Conservation (phyloP, 176 grass and related monocot species). For the Bothriochloa decipiens region DNA sequence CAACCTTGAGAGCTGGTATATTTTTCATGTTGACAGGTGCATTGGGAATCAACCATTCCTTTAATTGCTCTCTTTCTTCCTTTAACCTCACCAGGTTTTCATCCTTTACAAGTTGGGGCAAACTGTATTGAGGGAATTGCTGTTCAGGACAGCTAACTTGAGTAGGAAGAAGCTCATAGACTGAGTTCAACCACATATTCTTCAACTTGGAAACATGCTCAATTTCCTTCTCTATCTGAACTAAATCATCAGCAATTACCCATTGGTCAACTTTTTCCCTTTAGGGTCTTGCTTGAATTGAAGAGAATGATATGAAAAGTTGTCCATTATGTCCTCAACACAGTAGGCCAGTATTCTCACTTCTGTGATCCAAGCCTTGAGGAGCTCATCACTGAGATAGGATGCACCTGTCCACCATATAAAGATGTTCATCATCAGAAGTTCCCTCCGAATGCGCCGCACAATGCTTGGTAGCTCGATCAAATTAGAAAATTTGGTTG, state of each 20-base stretch:
- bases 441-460: constrained; percentile 21
- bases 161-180: constrained; percentile 14
- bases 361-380: constrained; percentile 38
- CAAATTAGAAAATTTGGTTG: constrained; percentile 30
- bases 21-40: not conserved
- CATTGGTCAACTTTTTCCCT: not conserved
- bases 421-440: constrained; percentile 42
- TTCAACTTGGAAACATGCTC: constrained; percentile 33
- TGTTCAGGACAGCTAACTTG: not conserved
- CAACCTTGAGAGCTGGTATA: not conserved
- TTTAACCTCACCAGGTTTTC: constrained; percentile 15
- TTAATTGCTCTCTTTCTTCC: not conserved
- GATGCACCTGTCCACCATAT: constrained; percentile 24
- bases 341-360: constrained; percentile 32
- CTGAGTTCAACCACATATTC: constrained; percentile 16
- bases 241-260: constrained; percentile 8
- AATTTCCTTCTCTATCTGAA: constrained; percentile 25
- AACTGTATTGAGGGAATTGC: not conserved
- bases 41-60: not conserved
- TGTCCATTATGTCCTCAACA: constrained; percentile 40
- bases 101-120: constrained; percentile 25
- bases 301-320: constrained; percentile 20
- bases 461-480: constrained; percentile 24
- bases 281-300: constrained; percentile 6
- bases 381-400: constrained; percentile 31